Conservation (phyloP, 2,329 filamentous ascomycete species). For the Lasiodiplodia citricola region DNA sequence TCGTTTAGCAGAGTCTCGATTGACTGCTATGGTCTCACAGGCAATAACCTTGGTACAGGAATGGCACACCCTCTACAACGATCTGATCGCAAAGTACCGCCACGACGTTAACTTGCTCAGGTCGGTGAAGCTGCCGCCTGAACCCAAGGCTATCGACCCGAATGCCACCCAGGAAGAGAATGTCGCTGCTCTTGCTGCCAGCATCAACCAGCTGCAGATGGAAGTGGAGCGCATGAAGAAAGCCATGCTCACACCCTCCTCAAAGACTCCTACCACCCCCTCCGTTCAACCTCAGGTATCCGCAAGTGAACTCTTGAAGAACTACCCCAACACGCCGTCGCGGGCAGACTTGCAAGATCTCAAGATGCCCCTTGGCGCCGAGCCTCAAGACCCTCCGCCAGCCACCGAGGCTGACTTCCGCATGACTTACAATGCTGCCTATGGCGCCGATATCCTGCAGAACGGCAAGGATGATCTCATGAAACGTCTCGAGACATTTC, state of each 20-base stretch:
- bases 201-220: conserved; percentile 47
- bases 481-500: conserved; percentile 50
- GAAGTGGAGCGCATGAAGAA: conserved; percentile 45
- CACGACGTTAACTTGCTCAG: conserved; percentile 45
- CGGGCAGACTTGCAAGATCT: conserved; percentile 5
- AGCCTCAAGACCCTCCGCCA: conserved; percentile 29
- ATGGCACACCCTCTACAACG: conserved; percentile 49
- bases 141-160: conserved; percentile 43
- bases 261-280: conserved; percentile 6
- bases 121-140: conserved; percentile 32
- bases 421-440: conserved; percentile 55
- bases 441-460: conserved; percentile 55
- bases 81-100: conserved; percentile 46
- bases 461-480: conserved; percentile 58
- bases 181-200: conserved; percentile 46
- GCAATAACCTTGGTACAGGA: conserved; percentile 38
- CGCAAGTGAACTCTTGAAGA: conserved; percentile 22
- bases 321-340: conserved; percentile 2
- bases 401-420: conserved; percentile 54
- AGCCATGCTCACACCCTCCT: conserved; percentile 15
- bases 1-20: conserved; percentile 6
- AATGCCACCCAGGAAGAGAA: conserved; percentile 46
- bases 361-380: conserved; percentile 33
- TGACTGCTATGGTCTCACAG: conserved; percentile 9
- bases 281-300: conserved; percentile 17